Conservation (phyloP, 2,329 filamentous ascomycete species). For the Chlorencoelia australis region DNA sequence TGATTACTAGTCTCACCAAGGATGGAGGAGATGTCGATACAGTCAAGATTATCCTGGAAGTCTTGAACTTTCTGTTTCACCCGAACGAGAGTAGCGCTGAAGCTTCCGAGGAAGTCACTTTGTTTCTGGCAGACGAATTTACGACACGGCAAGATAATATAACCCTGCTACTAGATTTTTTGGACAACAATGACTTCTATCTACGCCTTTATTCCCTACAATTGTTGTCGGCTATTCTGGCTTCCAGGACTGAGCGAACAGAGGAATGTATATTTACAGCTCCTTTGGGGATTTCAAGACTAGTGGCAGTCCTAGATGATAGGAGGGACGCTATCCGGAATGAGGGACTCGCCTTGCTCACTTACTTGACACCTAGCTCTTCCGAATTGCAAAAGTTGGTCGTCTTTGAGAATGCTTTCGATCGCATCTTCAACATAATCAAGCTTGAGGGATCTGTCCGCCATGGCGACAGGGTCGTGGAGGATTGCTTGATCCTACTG, state of each 20-base stretch:
- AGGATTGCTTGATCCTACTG: constrained; percentile 85
- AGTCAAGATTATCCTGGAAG: constrained; percentile 89
- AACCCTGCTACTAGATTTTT: constrained; percentile 75
- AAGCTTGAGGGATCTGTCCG: constrained; percentile 69
- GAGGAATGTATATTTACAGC: constrained; percentile 91
- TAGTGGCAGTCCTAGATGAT: constrained; percentile 80
- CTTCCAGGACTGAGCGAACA: constrained; percentile 78
- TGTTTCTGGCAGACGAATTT: constrained; percentile 97
- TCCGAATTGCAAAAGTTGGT: constrained; percentile 89
- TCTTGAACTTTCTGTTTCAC: constrained; percentile 82
- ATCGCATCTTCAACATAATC: constrained; percentile 74
- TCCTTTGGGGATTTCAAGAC: constrained; percentile 74
- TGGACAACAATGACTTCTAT: constrained; percentile 83
- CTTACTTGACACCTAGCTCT: constrained; percentile 77
- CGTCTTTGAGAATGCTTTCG: constrained; percentile 90
- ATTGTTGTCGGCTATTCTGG: constrained; percentile 75
- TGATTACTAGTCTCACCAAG: constrained; percentile 76
- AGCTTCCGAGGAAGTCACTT: constrained; percentile 87
- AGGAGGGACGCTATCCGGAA: constrained; percentile 78
- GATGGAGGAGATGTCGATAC: constrained; percentile 95
- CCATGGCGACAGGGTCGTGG: constrained; percentile 77
- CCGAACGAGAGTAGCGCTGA: constrained; percentile 67
- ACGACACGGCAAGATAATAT: constrained; percentile 97
- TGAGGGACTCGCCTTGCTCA: constrained; percentile 78
- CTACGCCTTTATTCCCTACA: constrained; percentile 85